Evolutionary conservation across 306 rosid species (phyloP).

Genomic region (Cicer judaicum): DNA sequence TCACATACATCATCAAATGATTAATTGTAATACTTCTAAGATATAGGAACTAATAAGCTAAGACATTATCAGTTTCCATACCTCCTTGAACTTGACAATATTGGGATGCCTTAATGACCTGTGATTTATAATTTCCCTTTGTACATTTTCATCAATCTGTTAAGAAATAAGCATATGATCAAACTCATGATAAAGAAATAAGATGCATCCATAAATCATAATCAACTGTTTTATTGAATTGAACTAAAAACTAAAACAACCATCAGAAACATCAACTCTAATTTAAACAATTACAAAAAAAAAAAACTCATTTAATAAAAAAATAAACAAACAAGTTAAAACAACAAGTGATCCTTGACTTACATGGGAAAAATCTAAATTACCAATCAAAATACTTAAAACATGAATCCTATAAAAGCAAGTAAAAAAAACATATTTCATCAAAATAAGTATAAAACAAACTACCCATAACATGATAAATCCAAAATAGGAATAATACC

Average conservation of each 20-base stretch:
- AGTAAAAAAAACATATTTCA: neutral
- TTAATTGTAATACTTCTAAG: slow-evolving; percentile 22
- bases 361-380: too few species aligned
- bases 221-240: too few species aligned
- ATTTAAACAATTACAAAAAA: too few species aligned
- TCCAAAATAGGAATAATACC: neutral
- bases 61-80: slow-evolving; percentile 42
- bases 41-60: slow-evolving; percentile 27
- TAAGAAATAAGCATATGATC: slow-evolving; percentile 21
- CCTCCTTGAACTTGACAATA: slow-evolving; percentile 97
- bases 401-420: too few species aligned
- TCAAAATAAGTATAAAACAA: neutral
- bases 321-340: too few species aligned
- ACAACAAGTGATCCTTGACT: too few species aligned
- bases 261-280: too few species aligned
- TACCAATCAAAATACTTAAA: too few species aligned
- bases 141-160: slow-evolving; percentile 98
- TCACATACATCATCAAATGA: slow-evolving; percentile 35
- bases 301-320: too few species aligned
- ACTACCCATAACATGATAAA: neutral
- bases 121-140: slow-evolving; percentile 95
- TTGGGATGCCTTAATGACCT: slow-evolving; percentile 95
- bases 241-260: too few species aligned
- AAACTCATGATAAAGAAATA: slow-evolving; percentile 20
- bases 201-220: too few species aligned